Percentiles rank a stretch among this genome's conserved stretches.
Conservation (phyloP, 2,329 filamentous ascomycete genomes). For the Pseudocercospora cruenta region DNA sequence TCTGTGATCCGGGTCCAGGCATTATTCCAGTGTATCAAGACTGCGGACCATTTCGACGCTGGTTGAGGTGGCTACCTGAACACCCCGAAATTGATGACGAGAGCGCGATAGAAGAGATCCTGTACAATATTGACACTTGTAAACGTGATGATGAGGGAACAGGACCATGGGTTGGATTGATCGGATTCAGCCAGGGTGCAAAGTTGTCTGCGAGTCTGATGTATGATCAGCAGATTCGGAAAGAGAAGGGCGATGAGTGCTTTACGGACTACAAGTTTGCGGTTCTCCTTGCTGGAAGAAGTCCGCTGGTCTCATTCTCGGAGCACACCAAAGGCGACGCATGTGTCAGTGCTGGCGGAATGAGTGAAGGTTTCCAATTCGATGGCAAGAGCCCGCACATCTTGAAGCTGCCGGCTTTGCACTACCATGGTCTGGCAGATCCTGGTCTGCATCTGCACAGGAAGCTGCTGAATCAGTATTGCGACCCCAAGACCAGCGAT, state of each 20-base stretch:
- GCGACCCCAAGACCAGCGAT: slow-evolving; percentile 55
- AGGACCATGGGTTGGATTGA: slow-evolving; percentile 54
- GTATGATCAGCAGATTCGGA: slow-evolving; percentile 62
- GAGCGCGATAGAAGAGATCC: slow-evolving; percentile 50
- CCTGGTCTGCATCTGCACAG: slow-evolving; percentile 63
- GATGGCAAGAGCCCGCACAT: slow-evolving; percentile 52
- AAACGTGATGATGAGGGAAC: slow-evolving; percentile 50
- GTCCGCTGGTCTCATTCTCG: slow-evolving; percentile 61
- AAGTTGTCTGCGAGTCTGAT: slow-evolving; percentile 52
- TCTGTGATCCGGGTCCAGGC: slow-evolving; percentile 63
- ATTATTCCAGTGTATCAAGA: slow-evolving; percentile 68
- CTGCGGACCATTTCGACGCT: slow-evolving; percentile 66
- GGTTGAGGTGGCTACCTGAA: slow-evolving; percentile 66
- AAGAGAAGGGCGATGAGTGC: slow-evolving; percentile 43
- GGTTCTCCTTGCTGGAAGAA: slow-evolving; percentile 64
- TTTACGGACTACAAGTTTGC: slow-evolving; percentile 60
- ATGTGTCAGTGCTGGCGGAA: slow-evolving; percentile 45
- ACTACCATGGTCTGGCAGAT: slow-evolving; percentile 68
- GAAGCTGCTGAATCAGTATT: slow-evolving; percentile 62
- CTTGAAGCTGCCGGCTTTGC: slow-evolving; percentile 63
- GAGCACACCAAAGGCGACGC: slow-evolving; percentile 43
- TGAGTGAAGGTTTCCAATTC: slow-evolving; percentile 51
- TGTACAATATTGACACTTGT: slow-evolving; percentile 49
- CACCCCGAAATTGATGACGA: slow-evolving; percentile 59
- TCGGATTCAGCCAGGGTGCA: slow-evolving; percentile 57